Conservation (phyloP, 1,284 basidiomycete genomes). For the Tilletiaria anomala region DNA sequence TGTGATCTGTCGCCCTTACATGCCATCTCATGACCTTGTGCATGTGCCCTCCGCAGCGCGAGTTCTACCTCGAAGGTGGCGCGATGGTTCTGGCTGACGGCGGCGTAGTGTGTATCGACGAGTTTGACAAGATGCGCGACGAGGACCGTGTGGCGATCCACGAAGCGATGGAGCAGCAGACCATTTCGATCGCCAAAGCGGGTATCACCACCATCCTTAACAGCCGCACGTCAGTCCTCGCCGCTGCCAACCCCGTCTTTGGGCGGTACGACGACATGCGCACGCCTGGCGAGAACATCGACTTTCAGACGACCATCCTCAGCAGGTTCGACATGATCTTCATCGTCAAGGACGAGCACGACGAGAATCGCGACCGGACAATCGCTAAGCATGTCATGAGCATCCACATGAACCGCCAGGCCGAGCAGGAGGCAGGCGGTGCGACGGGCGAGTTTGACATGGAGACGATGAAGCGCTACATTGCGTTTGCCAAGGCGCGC, state of each 20-base stretch:
- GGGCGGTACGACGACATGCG: conserved; percentile 95
- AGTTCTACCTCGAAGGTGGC: conserved; percentile 97
- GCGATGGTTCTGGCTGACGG: conserved; percentile 99
- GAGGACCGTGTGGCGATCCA: conserved; percentile 98
- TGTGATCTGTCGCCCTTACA: conserved; percentile 3
- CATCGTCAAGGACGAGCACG: conserved; percentile 96
- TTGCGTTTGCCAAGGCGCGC: conserved; percentile 89
- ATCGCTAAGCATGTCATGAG: conserved; percentile 98
- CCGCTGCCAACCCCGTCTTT: conserved; percentile 96
- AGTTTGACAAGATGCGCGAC: conserved; percentile 99
- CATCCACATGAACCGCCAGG: conserved; percentile 85
- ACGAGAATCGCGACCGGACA: conserved; percentile 78
- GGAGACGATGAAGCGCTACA: conserved; percentile 96
- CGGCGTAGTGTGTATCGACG: conserved; percentile 97
- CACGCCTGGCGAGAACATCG: conserved; percentile 94
- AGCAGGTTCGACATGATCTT: conserved; percentile 99
- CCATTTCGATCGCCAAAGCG: conserved; percentile 97
- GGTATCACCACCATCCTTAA: conserved; percentile 98
- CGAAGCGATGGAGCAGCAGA: conserved; percentile 99
- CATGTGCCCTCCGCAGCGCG: too few species aligned
- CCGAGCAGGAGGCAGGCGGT: conserved; percentile 47
- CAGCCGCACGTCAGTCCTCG: conserved; percentile 85
- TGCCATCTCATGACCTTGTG: neutral
- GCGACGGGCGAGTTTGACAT: conserved; percentile 93
- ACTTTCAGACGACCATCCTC: conserved; percentile 95